A percentile compares a stretch with the other conserved stretches of the same genome.
Conservation (phyloP, 2,329 filamentous ascomycete genomes). For the Pyrenophora graminea region DNA sequence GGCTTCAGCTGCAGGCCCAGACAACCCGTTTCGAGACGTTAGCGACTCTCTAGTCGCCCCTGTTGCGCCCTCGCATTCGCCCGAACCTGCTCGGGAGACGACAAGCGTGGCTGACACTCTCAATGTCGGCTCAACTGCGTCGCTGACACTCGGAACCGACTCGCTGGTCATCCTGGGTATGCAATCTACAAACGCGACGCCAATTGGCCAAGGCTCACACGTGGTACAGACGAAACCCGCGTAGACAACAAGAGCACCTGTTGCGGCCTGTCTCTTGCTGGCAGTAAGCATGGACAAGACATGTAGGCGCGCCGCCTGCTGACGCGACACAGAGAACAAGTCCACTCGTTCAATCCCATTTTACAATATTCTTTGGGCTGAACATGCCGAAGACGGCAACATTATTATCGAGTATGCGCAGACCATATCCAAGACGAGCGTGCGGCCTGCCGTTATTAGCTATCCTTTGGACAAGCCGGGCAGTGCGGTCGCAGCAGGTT, state of each 20-base stretch:
- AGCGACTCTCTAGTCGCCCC: constrained; percentile 3
- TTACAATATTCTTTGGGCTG: constrained; percentile 84
- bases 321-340: constrained; percentile 48
- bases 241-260: constrained; percentile 56
- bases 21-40: constrained; percentile 10
- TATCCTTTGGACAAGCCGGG: constrained; percentile 63
- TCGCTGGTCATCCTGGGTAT: constrained; percentile 63
- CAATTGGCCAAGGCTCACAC: constrained; percentile 7
- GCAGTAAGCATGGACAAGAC: constrained; percentile 45
- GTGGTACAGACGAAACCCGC: constrained; percentile 57
- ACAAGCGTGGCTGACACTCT: constrained; percentile 48
- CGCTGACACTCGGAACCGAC: constrained; percentile 64
- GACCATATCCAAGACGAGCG: constrained; percentile 57
- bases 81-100: constrained; percentile 1
- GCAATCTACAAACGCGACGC: constrained; percentile 8
- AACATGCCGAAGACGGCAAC: constrained; percentile 60
- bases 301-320: constrained; percentile 4
- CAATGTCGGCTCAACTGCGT: constrained; percentile 61
- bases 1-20: constrained; percentile 8
- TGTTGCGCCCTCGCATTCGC: constrained; percentile 28
- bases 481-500: constrained; percentile 58
- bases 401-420: constrained; percentile 76
- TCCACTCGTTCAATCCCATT: constrained; percentile 68
- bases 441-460: constrained; percentile 65
- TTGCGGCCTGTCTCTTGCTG: constrained; percentile 59